Evolutionary conservation across 257 asterid species (phyloP), one percentile per base, ranked within the genome.

Genomic region (Buddleja alternifolia): DNA sequence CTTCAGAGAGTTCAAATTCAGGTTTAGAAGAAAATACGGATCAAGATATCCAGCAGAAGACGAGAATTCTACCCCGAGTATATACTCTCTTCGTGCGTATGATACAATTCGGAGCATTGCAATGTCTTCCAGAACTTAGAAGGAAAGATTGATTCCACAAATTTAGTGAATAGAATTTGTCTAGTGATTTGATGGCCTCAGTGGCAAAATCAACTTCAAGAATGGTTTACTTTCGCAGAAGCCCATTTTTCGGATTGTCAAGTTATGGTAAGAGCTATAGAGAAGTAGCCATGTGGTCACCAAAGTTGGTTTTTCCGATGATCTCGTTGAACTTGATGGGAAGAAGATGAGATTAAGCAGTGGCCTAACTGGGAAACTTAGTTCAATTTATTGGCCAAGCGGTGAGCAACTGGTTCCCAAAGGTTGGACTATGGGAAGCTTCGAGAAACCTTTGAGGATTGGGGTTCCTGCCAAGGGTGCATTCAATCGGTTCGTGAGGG

Each of bases 301-400:
- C 78, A 0, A 74, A 81, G 25, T 24, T 10, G 88, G 96, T 45
- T 78, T 86, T 63, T 36, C 73, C 6, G 68, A 60, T 23, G 77
- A 63, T 10, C 20, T 50, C 53, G 50, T 7, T 39, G 64, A 51
- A 47, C 63, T 60, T 2, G 54, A 70, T 20, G 60, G 70, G 8
- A 56, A 14, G 36, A 62, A 20, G 34, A 60, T 12, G 45, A 58
- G 54, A 9, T 17, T 12, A 12, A 75, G 71, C 0, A 61, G 60
- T n/a, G 63, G 70, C 21, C 67, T 55, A 6, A 24, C 21, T 8
- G 75, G 61, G 17, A 72, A 50, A 8, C 17, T 86, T 68, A 71
- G 71, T 52, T 68, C 80, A n/a, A 68, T 89, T 48, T 74, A 63
- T 57, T 89, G 92, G 96, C 92, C 92, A 2, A 92, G 96, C 2